phyloP scores from a whole-genome alignment of 2,329 filamentous ascomycete genomes.

The Verticillium alfalfae region DNA sequence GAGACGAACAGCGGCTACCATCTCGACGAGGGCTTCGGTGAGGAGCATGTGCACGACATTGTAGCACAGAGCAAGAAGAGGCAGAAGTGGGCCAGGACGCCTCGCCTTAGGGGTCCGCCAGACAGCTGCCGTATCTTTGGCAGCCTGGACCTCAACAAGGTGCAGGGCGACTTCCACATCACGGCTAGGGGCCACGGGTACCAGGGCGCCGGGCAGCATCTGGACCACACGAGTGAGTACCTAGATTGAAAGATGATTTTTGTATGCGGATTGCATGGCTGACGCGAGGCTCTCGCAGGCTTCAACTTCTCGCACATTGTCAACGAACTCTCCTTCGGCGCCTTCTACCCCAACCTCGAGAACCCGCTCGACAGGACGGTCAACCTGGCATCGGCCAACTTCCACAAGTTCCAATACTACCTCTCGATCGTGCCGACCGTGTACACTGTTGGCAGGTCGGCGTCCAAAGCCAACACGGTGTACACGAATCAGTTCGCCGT shows the following conservation, averaged over 20 bases:
- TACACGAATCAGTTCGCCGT: constrained; percentile 98
- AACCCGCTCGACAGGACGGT: constrained; percentile 94
- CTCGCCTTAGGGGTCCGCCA: constrained; percentile 50
- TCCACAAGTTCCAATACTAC: constrained; percentile 98
- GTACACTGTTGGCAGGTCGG: constrained; percentile 61
- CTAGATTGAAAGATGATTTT: background rate
- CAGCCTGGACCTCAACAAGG: constrained; percentile 87
- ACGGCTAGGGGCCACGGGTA: constrained; percentile 96
- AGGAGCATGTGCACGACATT: constrained; percentile 90
- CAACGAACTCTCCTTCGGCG: constrained; percentile 91
- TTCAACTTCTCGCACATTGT: constrained; percentile 99
- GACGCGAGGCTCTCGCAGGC: constrained; percentile 36
- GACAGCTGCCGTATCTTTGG: constrained; percentile 89
- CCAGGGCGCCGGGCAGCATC: constrained; percentile 68
- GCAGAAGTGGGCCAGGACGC: constrained; percentile 71
- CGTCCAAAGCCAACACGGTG: constrained; percentile 51
- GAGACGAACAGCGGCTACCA: constrained; percentile 55
- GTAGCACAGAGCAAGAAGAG: constrained; percentile 61
- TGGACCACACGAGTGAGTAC: constrained; percentile 72
- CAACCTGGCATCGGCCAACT: constrained; percentile 67
- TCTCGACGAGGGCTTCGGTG: constrained; percentile 63
- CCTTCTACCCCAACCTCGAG: constrained; percentile 88
- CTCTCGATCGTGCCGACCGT: constrained; percentile 90
- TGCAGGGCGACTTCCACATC: constrained; percentile 97
- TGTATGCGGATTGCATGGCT: background rate